Evolutionary conservation across 106 monocot species (phyloP), one percentile per base, ranked within the genome.

Genomic region (Hemerocallis citrina): DNA sequence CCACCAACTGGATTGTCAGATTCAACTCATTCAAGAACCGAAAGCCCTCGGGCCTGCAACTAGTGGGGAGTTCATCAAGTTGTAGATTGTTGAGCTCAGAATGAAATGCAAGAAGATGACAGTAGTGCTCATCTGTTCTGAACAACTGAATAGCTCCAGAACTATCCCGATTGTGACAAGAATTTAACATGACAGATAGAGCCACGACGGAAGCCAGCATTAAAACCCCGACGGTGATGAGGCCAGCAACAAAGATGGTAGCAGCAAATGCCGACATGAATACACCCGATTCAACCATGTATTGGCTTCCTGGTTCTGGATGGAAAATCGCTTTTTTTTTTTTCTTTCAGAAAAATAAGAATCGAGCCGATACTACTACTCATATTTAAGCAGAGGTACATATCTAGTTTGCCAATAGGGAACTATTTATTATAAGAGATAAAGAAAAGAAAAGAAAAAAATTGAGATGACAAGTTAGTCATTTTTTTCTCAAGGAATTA

Each of bases 261-360:
- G 79, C 73, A 37, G 79, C 59, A 64, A 68, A 79, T 35, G 68
- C 43, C 54, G 79, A 73, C 79, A 79, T 69, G 48, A 63, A 79
- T 22, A 79, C 27, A 23, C 79, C 79, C 42, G 73, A 69, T 64
- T 79, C 79, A 31, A 67, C 17, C 57, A 68, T 34, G 45, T 73
- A 73, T 9, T 27, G 55, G 57, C 78, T 73, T 50, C 73, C 68
- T 59, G 59, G 20, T 51, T 78, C 78, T 78, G 73, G 27, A 63
- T 4, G 23, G 61, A 37, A 38, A 27, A n/a, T n/a, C n/a, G n/a
- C n/a, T n/a, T n/a, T n/a, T n/a, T n/a, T n/a, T n/a, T n/a, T n/a
- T n/a, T n/a, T n/a, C n/a, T n/a, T n/a, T n/a, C n/a, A n/a, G n/a
- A n/a, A n/a, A n/a, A n/a, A n/a, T n/a, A n/a, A n/a, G n/a, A n/a